phyloP scores from a whole-genome alignment of 208 protist species.

The Crithidia acanthocephali region DNA sequence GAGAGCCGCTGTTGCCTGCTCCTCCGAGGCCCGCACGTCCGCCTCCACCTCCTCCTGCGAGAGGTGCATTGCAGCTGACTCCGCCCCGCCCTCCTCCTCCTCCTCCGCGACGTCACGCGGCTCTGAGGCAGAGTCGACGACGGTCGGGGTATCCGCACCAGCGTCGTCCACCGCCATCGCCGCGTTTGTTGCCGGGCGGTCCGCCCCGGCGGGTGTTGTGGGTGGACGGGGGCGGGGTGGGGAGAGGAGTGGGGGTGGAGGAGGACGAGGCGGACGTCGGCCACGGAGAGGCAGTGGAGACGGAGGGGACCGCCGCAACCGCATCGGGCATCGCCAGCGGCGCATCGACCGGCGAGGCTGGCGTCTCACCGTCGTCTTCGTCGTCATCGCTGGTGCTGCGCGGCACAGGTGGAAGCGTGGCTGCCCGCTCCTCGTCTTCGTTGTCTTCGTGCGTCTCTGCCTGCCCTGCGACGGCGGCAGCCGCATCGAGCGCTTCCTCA shows the following conservation, averaged over 20 bases:
- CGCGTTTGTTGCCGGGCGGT: no score
- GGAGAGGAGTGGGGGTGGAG: background rate
- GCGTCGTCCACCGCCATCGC: background rate
- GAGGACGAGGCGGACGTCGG: background rate
- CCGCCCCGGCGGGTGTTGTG: background rate
- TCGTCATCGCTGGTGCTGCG: background rate
- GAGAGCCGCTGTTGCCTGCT: slow-evolving; percentile 25
- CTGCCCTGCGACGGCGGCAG: no score
- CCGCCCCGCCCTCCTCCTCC: no score
- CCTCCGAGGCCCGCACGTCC: slow-evolving; percentile 24
- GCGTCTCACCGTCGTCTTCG: background rate
- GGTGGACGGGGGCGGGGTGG: background rate
- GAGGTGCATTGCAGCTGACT: background rate
- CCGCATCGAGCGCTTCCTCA: no score
- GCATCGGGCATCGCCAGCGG: slow-evolving; percentile 24
- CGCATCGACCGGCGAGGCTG: slow-evolving; percentile 18
- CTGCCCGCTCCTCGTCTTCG: background rate
- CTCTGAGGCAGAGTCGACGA: slow-evolving; percentile 13
- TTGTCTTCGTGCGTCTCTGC: no score
- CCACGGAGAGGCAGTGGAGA: slow-evolving; percentile 14
- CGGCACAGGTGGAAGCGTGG: background rate
- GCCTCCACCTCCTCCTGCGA: slow-evolving; percentile 16
- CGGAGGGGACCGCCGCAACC: slow-evolving; percentile 5
- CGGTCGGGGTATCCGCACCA: slow-evolving; percentile 11
- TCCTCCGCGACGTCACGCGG: background rate